Evolutionary conservation across 805 yeast genomes (phyloP).

Genomic region (Candida ovalis): DNA sequence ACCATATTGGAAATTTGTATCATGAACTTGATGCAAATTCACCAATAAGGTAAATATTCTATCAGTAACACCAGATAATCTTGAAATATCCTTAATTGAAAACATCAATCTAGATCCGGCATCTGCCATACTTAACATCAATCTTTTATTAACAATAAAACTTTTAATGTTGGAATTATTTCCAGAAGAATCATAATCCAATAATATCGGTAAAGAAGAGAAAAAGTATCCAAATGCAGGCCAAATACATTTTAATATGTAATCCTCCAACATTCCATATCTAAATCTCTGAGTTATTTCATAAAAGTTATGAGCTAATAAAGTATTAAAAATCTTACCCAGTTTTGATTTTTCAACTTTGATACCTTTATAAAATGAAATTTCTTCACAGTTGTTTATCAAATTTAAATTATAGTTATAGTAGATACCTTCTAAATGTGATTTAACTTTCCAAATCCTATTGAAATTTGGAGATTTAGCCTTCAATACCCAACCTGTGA

Average conservation of each 20-base stretch:
- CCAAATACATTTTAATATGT: slow-evolving; percentile 87
- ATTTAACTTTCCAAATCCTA: slow-evolving; percentile 62
- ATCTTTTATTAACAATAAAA: slow-evolving; percentile 84
- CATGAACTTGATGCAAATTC: slow-evolving; percentile 80
- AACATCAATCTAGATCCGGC: slow-evolving; percentile 95
- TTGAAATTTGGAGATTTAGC: slow-evolving; percentile 83
- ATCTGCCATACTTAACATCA: slow-evolving; percentile 88
- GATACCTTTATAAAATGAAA: slow-evolving; percentile 90
- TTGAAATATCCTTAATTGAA: slow-evolving; percentile 89
- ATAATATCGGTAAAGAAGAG: slow-evolving; percentile 82
- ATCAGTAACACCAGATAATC: slow-evolving; percentile 85
- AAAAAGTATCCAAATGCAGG: slow-evolving; percentile 92
- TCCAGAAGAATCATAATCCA: slow-evolving; percentile 36
- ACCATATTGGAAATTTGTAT: slow-evolving; percentile 51
- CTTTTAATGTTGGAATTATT: slow-evolving; percentile 70
- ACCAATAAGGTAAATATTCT: slow-evolving; percentile 73
- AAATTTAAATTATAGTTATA: slow-evolving; percentile 82
- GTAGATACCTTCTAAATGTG: slow-evolving; percentile 83
- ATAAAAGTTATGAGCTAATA: slow-evolving; percentile 35
- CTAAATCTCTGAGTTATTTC: slow-evolving; percentile 55
- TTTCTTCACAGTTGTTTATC: slow-evolving; percentile 87
- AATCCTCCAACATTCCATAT: slow-evolving; percentile 78
- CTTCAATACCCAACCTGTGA: slow-evolving; percentile 74
- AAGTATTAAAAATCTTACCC: slow-evolving; percentile 49
- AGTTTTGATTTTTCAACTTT: slow-evolving; percentile 70